phyloP scores from a whole-genome alignment of 495 filamentous ascomycete species.

The Neurospora sp. region DNA sequence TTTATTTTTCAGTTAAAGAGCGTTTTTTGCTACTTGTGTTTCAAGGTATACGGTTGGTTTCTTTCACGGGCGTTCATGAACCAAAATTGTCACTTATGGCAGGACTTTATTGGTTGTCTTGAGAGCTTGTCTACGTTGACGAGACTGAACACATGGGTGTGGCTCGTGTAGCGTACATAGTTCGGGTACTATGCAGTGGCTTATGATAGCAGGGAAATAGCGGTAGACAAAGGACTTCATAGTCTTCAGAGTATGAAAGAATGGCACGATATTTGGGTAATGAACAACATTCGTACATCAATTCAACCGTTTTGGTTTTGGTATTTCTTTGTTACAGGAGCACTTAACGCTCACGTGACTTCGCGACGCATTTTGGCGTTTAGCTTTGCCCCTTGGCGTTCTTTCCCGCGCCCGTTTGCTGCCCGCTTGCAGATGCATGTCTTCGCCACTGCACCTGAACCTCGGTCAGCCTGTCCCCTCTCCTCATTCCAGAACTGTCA shows the following conservation, averaged over 20 bases:
- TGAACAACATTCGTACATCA: neutral
- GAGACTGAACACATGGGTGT: neutral
- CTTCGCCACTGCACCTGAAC: neutral
- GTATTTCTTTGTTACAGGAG: neutral
- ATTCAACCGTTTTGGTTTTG: neutral
- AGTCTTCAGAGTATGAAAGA: neutral
- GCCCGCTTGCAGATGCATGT: neutral
- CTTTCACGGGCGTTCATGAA: neutral
- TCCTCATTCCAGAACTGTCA: neutral
- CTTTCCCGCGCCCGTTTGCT: neutral
- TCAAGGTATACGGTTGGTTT: neutral
- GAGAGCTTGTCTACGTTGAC: neutral
- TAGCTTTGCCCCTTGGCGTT: neutral
- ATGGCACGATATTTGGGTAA: neutral
- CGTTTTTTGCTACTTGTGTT: neutral
- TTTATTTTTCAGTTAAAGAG: neutral
- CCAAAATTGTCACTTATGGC: neutral
- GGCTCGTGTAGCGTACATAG: neutral
- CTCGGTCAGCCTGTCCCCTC: neutral
- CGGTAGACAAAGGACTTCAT: neutral
- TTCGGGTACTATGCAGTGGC: neutral
- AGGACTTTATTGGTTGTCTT: neutral
- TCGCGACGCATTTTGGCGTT: slow-evolving; percentile 3
- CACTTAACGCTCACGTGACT: slow-evolving; percentile 6
- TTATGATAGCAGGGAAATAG: neutral